phyloP scores from a whole-genome alignment of 495 filamentous ascomycete species.

The Penicillium soppii region DNA sequence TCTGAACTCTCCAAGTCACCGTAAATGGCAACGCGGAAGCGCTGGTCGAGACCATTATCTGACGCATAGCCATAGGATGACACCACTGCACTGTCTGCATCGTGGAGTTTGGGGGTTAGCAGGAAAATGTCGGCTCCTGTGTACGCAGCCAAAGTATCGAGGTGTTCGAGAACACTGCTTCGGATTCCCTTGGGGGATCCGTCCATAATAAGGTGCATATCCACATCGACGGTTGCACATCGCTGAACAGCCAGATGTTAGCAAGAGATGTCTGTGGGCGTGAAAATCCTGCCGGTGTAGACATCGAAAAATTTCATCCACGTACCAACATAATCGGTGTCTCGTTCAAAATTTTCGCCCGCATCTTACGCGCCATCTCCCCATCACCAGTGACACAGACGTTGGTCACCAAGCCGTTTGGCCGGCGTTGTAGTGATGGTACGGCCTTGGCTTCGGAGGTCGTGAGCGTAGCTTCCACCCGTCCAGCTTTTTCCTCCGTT shows the following conservation, averaged over 20 bases:
- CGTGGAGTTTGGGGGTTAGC: conserved; percentile 70
- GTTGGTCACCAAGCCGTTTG: conserved; percentile 79
- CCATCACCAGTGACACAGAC: conserved; percentile 84
- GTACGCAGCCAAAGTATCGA: conserved; percentile 77
- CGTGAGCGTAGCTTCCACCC: conserved; percentile 76
- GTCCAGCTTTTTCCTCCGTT: conserved; percentile 64
- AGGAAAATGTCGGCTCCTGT: conserved; percentile 97
- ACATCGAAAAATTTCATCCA: conserved; percentile 25
- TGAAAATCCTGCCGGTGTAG: conserved; percentile 1
- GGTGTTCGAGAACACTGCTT: conserved; percentile 72
- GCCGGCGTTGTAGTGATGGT: conserved; percentile 61
- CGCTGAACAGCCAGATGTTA: conserved; percentile 54
- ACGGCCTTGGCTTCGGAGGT: conserved; percentile 78
- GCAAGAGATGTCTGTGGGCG: conserved; percentile 18
- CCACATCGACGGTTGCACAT: conserved; percentile 88
- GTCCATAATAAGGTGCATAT: conserved; percentile 83
- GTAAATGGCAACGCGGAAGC: conserved; percentile 88
- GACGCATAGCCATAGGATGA: conserved; percentile 65
- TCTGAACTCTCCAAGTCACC: conserved; percentile 94
- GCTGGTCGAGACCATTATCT: conserved; percentile 69
- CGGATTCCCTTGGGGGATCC: conserved; percentile 61
- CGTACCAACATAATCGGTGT: conserved; percentile 85
- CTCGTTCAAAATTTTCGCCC: conserved; percentile 80
- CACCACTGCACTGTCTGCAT: conserved; percentile 50
- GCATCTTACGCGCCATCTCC: conserved; percentile 79